phyloP scores from a whole-genome alignment of 208 protist genomes.

The Balamuthia mandrillaris region DNA sequence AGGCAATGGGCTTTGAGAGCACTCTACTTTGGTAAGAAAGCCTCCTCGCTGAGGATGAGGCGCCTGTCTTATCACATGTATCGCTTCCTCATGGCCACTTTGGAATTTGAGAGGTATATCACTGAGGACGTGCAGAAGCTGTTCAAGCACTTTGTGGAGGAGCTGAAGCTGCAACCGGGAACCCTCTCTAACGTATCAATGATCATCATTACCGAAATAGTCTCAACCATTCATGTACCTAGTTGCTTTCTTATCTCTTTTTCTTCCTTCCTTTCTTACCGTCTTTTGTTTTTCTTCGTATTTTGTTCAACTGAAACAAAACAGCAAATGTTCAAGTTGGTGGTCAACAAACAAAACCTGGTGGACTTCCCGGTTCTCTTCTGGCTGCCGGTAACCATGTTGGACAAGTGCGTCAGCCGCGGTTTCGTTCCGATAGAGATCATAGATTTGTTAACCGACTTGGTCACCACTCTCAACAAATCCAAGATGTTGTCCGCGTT shows the following conservation, averaged over 20 bases:
- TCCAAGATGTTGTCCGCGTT: no score
- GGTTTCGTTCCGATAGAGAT: no score
- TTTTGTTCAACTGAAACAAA: neutral
- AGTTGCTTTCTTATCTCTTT: neutral
- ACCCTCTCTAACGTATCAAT: no score
- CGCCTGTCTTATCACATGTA: slow-evolving; percentile 32
- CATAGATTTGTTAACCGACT: no score
- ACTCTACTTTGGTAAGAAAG: slow-evolving; percentile 7
- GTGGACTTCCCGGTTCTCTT: slow-evolving; percentile 15
- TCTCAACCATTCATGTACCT: neutral
- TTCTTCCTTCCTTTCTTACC: neutral
- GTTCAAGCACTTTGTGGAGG: slow-evolving; percentile 10
- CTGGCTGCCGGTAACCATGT: slow-evolving; percentile 17
- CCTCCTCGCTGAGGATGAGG: slow-evolving; percentile 18
- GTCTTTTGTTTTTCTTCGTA: neutral
- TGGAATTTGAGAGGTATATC: neutral
- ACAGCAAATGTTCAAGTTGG: slow-evolving; percentile 24
- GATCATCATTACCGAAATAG: neutral
- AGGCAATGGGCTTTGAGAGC: slow-evolving; percentile 9
- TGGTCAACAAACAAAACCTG: neutral
- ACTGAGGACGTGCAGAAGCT: slow-evolving; percentile 22
- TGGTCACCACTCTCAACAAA: no score
- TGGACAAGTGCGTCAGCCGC: slow-evolving; percentile 23
- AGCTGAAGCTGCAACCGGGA: neutral
- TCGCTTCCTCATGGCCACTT: neutral